These are phyloP conservation scores for Pleoardoris graminearum DNA, from an alignment of 2,329 filamentous ascomycete species.

Conservation along the genomic window DNA sequence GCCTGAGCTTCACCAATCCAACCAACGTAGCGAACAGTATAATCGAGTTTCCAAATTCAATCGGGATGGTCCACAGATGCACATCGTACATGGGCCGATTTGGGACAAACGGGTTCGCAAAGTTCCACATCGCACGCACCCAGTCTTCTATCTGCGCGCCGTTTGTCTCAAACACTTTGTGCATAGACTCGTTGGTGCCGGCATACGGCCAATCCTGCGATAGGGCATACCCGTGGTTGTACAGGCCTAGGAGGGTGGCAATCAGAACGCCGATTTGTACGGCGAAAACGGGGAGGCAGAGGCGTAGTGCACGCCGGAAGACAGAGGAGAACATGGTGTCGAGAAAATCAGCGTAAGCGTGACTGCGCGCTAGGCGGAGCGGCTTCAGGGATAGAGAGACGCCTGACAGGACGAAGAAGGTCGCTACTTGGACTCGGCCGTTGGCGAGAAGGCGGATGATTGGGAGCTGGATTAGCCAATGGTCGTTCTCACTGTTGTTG, in stretches of 20 bases:
- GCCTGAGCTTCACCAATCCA: conserved; percentile 18
- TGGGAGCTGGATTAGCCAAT: conserved; percentile 51
- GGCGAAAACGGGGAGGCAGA: conserved; percentile 54
- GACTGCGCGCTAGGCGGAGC: conserved; percentile 44
- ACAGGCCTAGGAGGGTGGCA: conserved; percentile 18
- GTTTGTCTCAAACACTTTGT: conserved; percentile 10
- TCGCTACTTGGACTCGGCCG: conserved; percentile 59
- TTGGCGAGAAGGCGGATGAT: conserved; percentile 62
- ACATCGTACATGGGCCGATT: conserved; percentile 23
- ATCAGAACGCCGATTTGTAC: conserved; percentile 51
- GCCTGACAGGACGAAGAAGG: conserved; percentile 54
- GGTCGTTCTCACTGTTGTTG: conserved; percentile 57
- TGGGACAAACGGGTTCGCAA: conserved; percentile 19
- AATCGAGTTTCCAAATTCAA: conserved; percentile 31
- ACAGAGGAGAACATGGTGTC: conserved; percentile 51
- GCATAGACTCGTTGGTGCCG: conserved; percentile 19
- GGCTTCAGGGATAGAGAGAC: conserved; percentile 53
- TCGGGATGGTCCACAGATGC: conserved; percentile 33
- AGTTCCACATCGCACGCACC: conserved; percentile 18
- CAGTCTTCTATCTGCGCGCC: conserved; percentile 21
- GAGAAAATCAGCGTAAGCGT: conserved; percentile 42
- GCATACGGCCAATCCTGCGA: conserved; percentile 22
- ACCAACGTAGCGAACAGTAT: conserved; percentile 27
- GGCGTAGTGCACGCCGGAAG: conserved; percentile 52
- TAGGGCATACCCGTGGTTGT: conserved; percentile 16